Conservation (phyloP, 2,329 filamentous ascomycete genomes). For the Metarhizium brunneum region DNA sequence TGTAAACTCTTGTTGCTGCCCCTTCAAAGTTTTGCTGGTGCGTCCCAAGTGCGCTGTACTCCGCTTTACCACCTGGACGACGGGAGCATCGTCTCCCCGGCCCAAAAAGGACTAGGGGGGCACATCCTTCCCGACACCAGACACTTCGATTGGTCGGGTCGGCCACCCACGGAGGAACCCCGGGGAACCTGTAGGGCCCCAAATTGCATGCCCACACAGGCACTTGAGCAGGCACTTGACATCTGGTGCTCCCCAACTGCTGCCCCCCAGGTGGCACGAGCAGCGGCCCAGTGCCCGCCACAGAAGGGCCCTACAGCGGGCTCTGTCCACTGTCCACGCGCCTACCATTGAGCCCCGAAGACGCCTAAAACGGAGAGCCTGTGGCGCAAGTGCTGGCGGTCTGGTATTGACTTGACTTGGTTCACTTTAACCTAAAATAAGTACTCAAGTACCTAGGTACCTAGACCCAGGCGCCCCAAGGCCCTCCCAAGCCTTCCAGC, state of each 20-base stretch:
- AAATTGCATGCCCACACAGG: neutral
- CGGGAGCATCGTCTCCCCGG: conserved; percentile 2
- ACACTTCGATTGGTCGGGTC: neutral
- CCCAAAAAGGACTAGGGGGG: neutral
- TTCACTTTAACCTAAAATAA: no score
- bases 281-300: neutral
- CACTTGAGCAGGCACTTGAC: no score
- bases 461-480: neutral
- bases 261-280: neutral
- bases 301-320: neutral
- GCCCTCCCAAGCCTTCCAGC: neutral
- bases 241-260: no score
- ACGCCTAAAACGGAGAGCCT: neutral
- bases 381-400: neutral
- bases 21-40: neutral
- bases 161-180: neutral
- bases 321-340: neutral
- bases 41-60: no score
- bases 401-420: no score
- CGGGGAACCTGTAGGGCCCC: neutral
- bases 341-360: neutral
- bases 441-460: neutral
- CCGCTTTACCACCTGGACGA: neutral
- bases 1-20: neutral
- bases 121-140: neutral